Percentiles rank a stretch among this genome's conserved stretches.
Conservation (phyloP, 345 rosid genomes). For the Lumnitzera littorea region DNA sequence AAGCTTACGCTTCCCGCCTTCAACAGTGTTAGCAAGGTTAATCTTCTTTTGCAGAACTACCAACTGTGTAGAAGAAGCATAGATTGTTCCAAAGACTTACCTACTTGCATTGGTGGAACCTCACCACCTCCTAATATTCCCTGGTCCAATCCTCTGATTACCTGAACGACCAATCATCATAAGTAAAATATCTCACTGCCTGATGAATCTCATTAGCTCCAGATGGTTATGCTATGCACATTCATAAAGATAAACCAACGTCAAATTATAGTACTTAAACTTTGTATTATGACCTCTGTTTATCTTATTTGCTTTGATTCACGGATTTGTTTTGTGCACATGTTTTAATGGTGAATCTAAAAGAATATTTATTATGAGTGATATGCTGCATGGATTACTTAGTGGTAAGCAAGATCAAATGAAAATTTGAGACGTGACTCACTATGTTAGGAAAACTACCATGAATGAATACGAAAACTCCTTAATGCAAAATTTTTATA, state of each 20-base stretch:
- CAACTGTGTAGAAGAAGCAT: neutral
- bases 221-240: neutral
- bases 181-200: neutral
- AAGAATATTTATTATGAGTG: too few relatives aligned
- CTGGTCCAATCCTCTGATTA: constrained; percentile 81
- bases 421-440: too few relatives aligned
- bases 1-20: constrained; percentile 87
- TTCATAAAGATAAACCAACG: neutral
- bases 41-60: constrained; percentile 3
- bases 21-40: neutral
- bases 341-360: too few relatives aligned
- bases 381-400: too few relatives aligned
- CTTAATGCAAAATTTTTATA: too few relatives aligned
- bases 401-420: too few relatives aligned
- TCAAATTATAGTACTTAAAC: neutral
- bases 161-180: constrained; percentile 32
- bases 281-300: too few relatives aligned
- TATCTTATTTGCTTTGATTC: too few relatives aligned
- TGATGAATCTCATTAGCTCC: neutral
- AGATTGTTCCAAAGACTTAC: constrained; percentile 26
- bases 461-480: too few relatives aligned
- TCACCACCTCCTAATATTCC: constrained; percentile 90
- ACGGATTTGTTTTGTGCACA: too few relatives aligned
- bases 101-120: constrained; percentile 85
- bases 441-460: too few relatives aligned